These are phyloP conservation scores for Chrysosporium keratinophilum DNA, from an alignment of 2,329 filamentous ascomycete species.

Conservation along the genomic window DNA sequence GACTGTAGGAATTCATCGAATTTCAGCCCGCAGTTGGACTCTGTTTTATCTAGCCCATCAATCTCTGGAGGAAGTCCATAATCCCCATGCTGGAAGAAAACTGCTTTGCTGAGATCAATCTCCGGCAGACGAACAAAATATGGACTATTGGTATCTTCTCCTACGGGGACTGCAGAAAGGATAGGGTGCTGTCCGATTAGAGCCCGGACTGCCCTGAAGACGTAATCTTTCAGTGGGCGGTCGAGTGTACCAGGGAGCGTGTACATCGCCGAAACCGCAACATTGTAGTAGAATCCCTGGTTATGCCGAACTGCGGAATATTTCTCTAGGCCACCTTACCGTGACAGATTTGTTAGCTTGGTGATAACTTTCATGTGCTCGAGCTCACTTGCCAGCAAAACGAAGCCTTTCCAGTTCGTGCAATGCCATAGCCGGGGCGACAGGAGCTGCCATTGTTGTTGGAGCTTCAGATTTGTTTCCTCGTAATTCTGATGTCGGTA, in stretches of 20 bases:
- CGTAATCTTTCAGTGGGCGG: slow-evolving; percentile 23
- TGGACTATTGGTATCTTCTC: slow-evolving; percentile 32
- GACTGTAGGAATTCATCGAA: slow-evolving; percentile 33
- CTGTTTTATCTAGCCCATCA: not conserved
- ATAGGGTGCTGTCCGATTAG: slow-evolving; percentile 35
- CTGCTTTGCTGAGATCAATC: slow-evolving; percentile 32
- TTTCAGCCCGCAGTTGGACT: slow-evolving; percentile 25
- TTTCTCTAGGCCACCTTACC: slow-evolving; percentile 35
- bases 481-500: not conserved
- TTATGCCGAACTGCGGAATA: slow-evolving; percentile 37
- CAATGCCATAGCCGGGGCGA: not conserved
- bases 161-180: slow-evolving; percentile 35
- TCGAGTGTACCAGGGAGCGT: slow-evolving; percentile 21
- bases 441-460: not conserved
- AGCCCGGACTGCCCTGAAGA: slow-evolving; percentile 30
- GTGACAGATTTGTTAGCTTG: not conserved
- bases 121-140: slow-evolving; percentile 38
- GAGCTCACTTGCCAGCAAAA: slow-evolving; percentile 22
- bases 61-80: slow-evolving; percentile 3
- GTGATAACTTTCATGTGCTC: not conserved
- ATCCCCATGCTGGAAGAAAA: slow-evolving; percentile 27
- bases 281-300: slow-evolving; percentile 37
- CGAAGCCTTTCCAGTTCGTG: slow-evolving; percentile 21
- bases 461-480: not conserved
- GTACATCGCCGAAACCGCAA: slow-evolving; percentile 34